Evolutionary conservation across 257 asterid species (phyloP), one percentile per base, ranked within the genome.

Genomic region (Solanum stenotomum): DNA sequence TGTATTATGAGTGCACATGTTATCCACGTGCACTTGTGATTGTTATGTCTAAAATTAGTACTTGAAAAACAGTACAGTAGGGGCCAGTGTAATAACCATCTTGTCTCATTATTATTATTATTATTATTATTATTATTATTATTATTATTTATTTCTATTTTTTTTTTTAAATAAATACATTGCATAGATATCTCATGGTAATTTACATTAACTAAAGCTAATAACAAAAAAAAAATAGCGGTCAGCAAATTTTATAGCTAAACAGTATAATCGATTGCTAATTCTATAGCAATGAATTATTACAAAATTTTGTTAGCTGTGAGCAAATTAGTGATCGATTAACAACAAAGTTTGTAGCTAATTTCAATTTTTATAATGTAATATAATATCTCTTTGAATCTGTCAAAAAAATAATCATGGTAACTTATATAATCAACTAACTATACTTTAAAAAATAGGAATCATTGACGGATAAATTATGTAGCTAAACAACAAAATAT

Each of bases 11-110:
- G 29, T 81, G 70, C 85, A 81, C 85, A 81, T 81, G 85, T 81
- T 81, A 49, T 81, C 70, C 85, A 81, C 85, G 85, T 81, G 85
- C 70, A 49, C 40, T 49, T 49, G 85, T 46, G 85, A 46, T 81
- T 81, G 29, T 81, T 16, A 81, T 81, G 70, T 29, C 68, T 49
- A 81, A 81, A 81, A 18, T 81, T 81, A 29, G 18, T 40, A 81
- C 67, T 81, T 81, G 67, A 29, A 10, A 15, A 75, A 20, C 34
- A 76, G 22, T 75, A 35, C 4, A 44, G 85, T 44, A 79, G 68
- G 85, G 85, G 7, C 70, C 85, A 49, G 11, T 5, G 70, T 52
- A 81, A 29, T 18, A 49, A n/a, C 71, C 71, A n/a, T 65, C 71
- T 65, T 65, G 71, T 63, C 71, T 65, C 71, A 65, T 65, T 65